Evolutionary conservation across 768 basidiomycete species (phyloP), one percentile per base, ranked within the genome.

Genomic region (Psilocybe cubensis): DNA sequence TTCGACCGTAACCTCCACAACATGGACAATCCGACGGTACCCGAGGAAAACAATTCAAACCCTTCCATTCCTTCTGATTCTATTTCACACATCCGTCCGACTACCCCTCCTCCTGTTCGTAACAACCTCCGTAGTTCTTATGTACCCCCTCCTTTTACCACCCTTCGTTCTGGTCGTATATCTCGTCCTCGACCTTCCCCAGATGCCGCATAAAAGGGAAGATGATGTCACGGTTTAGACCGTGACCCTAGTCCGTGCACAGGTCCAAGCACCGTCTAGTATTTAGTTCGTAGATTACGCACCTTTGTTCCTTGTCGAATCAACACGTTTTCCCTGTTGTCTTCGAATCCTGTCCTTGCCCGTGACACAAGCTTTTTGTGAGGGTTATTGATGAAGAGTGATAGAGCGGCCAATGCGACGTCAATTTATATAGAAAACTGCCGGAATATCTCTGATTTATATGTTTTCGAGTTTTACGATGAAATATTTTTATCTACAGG

Each of bases 211-310:
- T 51, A 51, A 57, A 57, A 57, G 44, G 56, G 56, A 49, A 33
- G 56, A 57, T 57, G 41, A 57, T 57, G 56, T 57, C 23, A 57
- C 27, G 56, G 48, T 51, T 49, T 44, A 20, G 51, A 23, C 7
- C 31, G 9, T 7, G 7, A 45, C 14, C 43, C 17, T 45, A 25
- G 20, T 21, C 18, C 43, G 43, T 21, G 43, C 24, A 12, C 12
- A 20, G 40, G 17, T 21, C 24, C 43, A 45, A 14, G 25, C 21
- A n/a, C n/a, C n/a, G n/a, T n/a, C 11, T 27, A 10, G 8, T 9
- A n/a, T 9, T 23, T 47, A 47, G 21, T 47, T 7, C 25, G n/a
- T 21, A 27, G 25, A 48, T 14, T 27, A 3, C 29, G 20, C 3
- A 25, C 27, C 18, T 9, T 48, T 31, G 2, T 17, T 21, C 50